phyloP scores from a whole-genome alignment of 2,329 filamentous ascomycete genomes.

The Fusarium sp. region DNA sequence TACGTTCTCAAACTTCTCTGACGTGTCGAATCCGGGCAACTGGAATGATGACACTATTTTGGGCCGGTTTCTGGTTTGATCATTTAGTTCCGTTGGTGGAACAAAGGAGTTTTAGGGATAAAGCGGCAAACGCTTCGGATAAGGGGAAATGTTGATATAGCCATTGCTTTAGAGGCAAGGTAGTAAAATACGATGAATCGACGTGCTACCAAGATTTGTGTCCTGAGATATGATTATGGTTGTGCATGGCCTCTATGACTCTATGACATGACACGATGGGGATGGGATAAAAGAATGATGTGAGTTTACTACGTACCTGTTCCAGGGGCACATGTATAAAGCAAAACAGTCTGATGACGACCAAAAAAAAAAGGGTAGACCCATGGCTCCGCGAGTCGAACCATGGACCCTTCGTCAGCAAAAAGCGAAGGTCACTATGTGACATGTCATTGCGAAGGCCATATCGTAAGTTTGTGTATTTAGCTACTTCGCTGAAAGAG shows the following conservation, averaged over 20 bases:
- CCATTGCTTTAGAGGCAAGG: conserved; percentile 6
- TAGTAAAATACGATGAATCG: conserved; percentile 32
- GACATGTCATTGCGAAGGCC: not conserved
- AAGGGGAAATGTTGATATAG: conserved; percentile 10
- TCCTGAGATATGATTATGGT: not conserved
- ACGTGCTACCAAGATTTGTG: conserved; percentile 7
- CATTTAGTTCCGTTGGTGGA: conserved; percentile 32
- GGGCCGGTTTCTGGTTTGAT: conserved; percentile 29
- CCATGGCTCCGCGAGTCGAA: not conserved
- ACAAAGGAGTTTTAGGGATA: conserved; percentile 38
- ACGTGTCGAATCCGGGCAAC: not conserved
- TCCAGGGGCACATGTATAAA: not conserved
- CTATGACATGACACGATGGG: not conserved
- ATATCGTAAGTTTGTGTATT: not conserved
- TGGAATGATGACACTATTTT: conserved; percentile 17
- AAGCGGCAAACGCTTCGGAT: conserved; percentile 19
- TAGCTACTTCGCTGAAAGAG: not conserved
- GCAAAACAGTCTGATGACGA: not conserved
- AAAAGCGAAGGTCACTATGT: not conserved
- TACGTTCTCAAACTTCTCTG: not conserved
- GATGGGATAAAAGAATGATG: not conserved
- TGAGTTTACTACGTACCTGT: not conserved
- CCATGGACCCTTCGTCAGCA: not conserved
- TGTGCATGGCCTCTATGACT: not conserved
- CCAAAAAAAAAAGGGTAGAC: not conserved